Base-by-base conservation (phyloP, 768 basidiomycete species). In the Boletus reticuloceps region DNA sequence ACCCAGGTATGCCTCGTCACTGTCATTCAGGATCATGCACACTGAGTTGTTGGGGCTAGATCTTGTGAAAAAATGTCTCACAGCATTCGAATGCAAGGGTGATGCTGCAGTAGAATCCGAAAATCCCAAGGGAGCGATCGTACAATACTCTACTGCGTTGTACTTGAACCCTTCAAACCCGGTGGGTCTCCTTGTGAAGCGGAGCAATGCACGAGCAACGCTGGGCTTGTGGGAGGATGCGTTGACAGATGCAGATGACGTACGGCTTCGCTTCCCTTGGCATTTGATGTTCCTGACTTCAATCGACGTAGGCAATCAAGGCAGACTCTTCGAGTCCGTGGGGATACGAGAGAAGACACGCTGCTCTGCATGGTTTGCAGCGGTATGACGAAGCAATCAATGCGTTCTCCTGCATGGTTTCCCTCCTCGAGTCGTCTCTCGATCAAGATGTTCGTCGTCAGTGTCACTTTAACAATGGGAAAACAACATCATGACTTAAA, bases 241-340 rank as follows among this genome's bases (percentile, higher is more conserved):
- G 2, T 17, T 64, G 40, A 37, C 41, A 3, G 63, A 64, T 14
- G 59, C 63, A 14, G 45, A 64, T 19, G 19, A 54, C 27, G 63
- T 56, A 50, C 14, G 14, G 2, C 2, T n/a, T 41, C 13, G n/a
- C 11, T 3, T 2, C 13, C 6, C 16, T 1, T 8, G 3, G 1
- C 31, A 1, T 22, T 19, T 25, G 13, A n/a, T 4, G 3, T 1
- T 13, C 4, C 25, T 40, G 7, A 41, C n/a, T 5, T 5, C 3
- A 0, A 2, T 1, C 11, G 5, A 27, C 0, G 0, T 10, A 59
- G 58, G 58, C 43, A 17, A 42, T 59, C 14, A 17, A 54, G 8
- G 14, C 25, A 25, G 51, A 59, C 7, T 20, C 58, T 13, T 1
- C 2, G 6, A 45, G 17, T 38, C 43, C 22, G 1, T 36, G 40